Evolutionary conservation across 2,329 filamentous ascomycete species (phyloP).

Genomic region (Alternaria incomplexa): DNA sequence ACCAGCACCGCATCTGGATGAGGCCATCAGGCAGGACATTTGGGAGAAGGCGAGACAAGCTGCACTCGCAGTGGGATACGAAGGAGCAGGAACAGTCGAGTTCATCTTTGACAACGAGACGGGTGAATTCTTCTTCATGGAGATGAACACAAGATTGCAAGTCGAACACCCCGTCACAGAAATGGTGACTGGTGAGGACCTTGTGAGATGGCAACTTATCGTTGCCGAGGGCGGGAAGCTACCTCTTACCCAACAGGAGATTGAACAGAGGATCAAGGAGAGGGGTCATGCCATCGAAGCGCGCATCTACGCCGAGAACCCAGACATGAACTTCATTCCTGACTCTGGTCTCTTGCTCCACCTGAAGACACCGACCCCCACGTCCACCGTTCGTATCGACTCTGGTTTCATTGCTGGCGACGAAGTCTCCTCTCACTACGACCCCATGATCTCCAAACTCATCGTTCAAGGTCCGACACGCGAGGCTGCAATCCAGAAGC

Average conservation of each 20-base stretch:
- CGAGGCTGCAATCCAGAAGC: slow-evolving; percentile 80
- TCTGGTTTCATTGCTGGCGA: slow-evolving; percentile 92
- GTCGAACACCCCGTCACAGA: slow-evolving; percentile 96
- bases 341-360: slow-evolving; percentile 90
- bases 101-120: slow-evolving; percentile 74
- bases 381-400: slow-evolving; percentile 83
- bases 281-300: slow-evolving; percentile 92
- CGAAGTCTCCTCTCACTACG: slow-evolving; percentile 91
- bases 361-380: slow-evolving; percentile 72
- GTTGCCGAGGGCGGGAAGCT: slow-evolving; percentile 76
- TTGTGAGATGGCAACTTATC: slow-evolving; percentile 95
- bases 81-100: slow-evolving; percentile 71
- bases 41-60: slow-evolving; percentile 70
- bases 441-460: slow-evolving; percentile 98
- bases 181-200: slow-evolving; percentile 74
- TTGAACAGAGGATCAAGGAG: slow-evolving; percentile 72
- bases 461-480: slow-evolving; percentile 85
- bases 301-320: slow-evolving; percentile 95
- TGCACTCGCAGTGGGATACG: slow-evolving; percentile 68
- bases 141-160: slow-evolving; percentile 82
- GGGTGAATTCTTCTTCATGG: slow-evolving; percentile 73
- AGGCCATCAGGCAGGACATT: slow-evolving; percentile 66
- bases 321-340: slow-evolving; percentile 87
- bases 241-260: slow-evolving; percentile 69
- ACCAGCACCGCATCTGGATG: slow-evolving; percentile 66